Conservation (phyloP, 345 rosid species). For the Barbarea vulgaris region DNA sequence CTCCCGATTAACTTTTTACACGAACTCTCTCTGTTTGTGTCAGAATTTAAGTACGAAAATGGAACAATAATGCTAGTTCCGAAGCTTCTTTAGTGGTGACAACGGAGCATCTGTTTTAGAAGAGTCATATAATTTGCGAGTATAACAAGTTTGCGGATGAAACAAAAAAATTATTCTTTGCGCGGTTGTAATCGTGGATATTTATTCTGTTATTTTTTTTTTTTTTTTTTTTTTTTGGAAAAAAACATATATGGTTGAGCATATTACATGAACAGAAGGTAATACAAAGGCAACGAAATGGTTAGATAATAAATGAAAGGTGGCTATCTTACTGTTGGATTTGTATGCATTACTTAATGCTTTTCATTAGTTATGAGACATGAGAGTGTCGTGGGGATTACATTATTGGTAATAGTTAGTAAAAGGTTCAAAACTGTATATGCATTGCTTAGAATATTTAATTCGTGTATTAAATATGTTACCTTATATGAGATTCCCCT, state of each 20-base stretch:
- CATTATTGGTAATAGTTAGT: constrained; percentile 18
- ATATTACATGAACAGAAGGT: constrained; percentile 21
- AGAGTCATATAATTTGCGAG: constrained; percentile 7
- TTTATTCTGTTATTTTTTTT: constrained; percentile 9
- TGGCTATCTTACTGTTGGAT: constrained; percentile 38
- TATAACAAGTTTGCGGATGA: constrained; percentile 10
- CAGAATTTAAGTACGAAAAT: background rate
- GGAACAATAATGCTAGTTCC: constrained; percentile 9
- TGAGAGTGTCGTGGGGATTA: constrained; percentile 30
- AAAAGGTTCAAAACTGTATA: constrained; percentile 1
- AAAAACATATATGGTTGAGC: constrained; percentile 21
- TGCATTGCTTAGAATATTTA: constrained; percentile 7
- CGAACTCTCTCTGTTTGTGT: constrained; percentile 11
- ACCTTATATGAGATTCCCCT: constrained; percentile 10
- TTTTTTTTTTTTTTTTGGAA: background rate
- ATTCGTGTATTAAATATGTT: background rate
- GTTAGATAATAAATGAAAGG: constrained; percentile 40
- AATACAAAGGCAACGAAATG: constrained; percentile 21
- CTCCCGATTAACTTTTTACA: background rate
- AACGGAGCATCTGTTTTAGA: background rate
- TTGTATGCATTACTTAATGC: constrained; percentile 31
- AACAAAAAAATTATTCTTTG: constrained; percentile 22
- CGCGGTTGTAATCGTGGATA: constrained; percentile 22
- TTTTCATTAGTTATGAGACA: constrained; percentile 14
- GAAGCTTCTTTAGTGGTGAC: background rate